Evolutionary conservation across 192 early-diverging fungal genomes (phyloP).

Genomic region (Rhizophagus sp.): DNA sequence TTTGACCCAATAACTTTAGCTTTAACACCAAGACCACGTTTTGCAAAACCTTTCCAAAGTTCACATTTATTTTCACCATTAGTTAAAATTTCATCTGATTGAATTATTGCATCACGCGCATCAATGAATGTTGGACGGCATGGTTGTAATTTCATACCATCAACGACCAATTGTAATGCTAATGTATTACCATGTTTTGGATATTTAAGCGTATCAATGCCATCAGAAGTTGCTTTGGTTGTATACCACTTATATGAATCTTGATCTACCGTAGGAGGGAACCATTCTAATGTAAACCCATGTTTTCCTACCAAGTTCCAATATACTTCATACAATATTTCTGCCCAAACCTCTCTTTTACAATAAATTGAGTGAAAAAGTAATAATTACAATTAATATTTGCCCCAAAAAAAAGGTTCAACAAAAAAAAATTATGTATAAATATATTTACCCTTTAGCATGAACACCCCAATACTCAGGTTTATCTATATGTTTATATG

Average conservation of each 20-base stretch:
- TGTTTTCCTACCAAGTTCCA: conserved; percentile 67
- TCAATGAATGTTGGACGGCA: conserved; percentile 73
- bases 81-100: conserved; percentile 65
- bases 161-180: conserved; percentile 68
- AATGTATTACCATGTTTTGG: conserved; percentile 67
- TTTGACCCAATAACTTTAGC: conserved; percentile 63
- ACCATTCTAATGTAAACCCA: conserved; percentile 60
- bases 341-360: conserved; percentile 77
- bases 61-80: conserved; percentile 68
- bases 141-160: conserved; percentile 77
- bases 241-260: conserved; percentile 11
- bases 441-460: conserved; percentile 69
- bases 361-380: background rate
- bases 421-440: background rate
- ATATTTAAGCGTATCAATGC: conserved; percentile 30
- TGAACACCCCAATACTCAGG: conserved; percentile 93
- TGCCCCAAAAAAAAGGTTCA: too few species aligned
- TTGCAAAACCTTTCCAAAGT: conserved; percentile 82
- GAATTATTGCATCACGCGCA: conserved; percentile 73
- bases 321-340: conserved; percentile 85
- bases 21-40: conserved; percentile 81
- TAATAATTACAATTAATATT: background rate
- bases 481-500: conserved; percentile 73
- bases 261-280: conserved; percentile 39
- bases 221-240: conserved; percentile 22